Base-by-base conservation (phyloP, 2,329 filamentous ascomycete species). In the Sarocladium oryzae region DNA sequence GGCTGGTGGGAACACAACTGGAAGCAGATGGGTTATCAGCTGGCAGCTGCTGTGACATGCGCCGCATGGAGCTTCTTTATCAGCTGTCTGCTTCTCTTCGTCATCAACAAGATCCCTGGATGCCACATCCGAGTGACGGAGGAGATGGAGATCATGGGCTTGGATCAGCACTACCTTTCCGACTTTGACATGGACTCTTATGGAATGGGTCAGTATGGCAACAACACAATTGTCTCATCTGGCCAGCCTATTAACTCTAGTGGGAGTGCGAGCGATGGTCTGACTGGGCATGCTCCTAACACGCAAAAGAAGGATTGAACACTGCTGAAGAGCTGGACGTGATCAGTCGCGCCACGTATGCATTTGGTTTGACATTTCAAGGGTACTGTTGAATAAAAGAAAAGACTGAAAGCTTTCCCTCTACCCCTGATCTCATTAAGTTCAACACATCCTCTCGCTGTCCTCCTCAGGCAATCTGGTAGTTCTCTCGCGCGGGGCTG, bases 101-200 rank as follows among this genome's bases (percentile, higher is more conserved):
- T 78, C 55, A 71, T 81, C 58, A 75, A 79, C 58, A 73, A 69
- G 54, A 80, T 81, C 41, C 78, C 78, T 0, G 76, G 75, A 2
- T 67, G 78, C 56, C 73, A 77, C 54, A 63, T 81, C 9, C 68
- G 78, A 20, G 74, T 72, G 3, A 71, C 65, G 0, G 75, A 79
- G 50, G 76, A 81, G 52, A 75, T 72, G 13, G 78, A 81, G 60
- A 61, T 76, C 13, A 62, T 64, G 40, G 77, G 78, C 1, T 58
- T 81, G 50, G 78, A 81, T 21, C 53, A 40, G 15, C 56, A 52
- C n/a, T 59, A 58, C 30, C 54, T 60, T 40, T 55, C 57, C 1
- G 58, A 60, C 28, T 54, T 16, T 20, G 45, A 46, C 37, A 38
- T 52, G 41, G 52, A 54, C 20, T n/a, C 33, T 6, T 54, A 52